Evolutionary conservation across 306 rosid genomes (phyloP).

Genomic region (Trifolium pratense): DNA sequence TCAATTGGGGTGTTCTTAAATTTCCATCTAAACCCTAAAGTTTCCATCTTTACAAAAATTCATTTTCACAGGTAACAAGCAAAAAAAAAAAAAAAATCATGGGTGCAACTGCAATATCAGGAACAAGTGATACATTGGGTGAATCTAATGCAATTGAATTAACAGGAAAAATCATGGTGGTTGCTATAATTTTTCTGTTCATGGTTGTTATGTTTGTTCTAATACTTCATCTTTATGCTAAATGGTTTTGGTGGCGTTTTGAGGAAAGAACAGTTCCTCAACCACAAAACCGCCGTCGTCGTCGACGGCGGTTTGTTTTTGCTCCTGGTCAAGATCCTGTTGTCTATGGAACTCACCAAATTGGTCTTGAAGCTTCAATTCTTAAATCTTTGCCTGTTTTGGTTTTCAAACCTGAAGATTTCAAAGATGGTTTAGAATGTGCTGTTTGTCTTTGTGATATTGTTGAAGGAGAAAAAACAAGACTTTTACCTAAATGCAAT

Average conservation of each 20-base stretch:
- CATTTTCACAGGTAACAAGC: background rate
- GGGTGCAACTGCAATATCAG: constrained; percentile 33
- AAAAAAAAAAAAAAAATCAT: constrained; percentile 38
- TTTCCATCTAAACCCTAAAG: background rate
- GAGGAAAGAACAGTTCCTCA: constrained; percentile 48
- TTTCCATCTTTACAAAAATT: background rate
- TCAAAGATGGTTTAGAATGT: constrained; percentile 90
- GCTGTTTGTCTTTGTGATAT: constrained; percentile 90
- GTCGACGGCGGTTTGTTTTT: constrained; percentile 76
- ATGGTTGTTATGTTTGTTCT: constrained; percentile 71
- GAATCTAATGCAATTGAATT: constrained; percentile 51
- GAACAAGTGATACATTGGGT: background rate
- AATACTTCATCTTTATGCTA: constrained; percentile 81
- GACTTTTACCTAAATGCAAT: constrained; percentile 81
- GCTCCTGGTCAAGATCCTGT: constrained; percentile 72
- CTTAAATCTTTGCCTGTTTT: constrained; percentile 74
- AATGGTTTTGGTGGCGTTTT: constrained; percentile 68
- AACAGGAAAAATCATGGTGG: constrained; percentile 74
- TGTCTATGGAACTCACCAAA: constrained; percentile 35
- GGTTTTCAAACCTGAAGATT: constrained; percentile 57
- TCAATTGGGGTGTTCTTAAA: constrained; percentile 18
- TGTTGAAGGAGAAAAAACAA: constrained; percentile 70
- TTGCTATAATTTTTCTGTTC: constrained; percentile 72
- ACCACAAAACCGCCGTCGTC: constrained; percentile 47
- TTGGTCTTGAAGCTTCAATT: constrained; percentile 75